Evolutionary conservation across 176 grass and related monocot genomes (phyloP).

Genomic region (Thinopyrum elongatum): DNA sequence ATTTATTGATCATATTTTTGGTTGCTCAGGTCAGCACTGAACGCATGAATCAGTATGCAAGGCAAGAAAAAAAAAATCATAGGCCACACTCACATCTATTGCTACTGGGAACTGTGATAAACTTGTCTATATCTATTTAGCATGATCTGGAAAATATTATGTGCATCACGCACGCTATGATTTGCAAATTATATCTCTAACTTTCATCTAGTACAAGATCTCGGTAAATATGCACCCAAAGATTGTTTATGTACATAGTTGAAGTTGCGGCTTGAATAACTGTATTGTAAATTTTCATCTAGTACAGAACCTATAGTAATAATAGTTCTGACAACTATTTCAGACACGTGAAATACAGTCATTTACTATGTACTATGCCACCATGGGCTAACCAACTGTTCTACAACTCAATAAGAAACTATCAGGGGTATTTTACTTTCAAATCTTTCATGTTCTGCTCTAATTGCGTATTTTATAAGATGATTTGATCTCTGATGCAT

Average conservation of each 20-base stretch:
- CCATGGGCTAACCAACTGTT: background rate
- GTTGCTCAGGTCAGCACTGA: background rate
- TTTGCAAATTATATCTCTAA: background rate
- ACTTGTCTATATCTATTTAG: background rate
- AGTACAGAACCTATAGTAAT: background rate
- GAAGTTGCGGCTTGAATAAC: background rate
- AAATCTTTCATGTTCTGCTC: background rate
- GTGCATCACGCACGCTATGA: background rate
- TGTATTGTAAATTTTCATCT: background rate
- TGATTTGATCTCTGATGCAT: background rate
- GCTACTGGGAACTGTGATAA: background rate
- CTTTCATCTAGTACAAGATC: background rate
- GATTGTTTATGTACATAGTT: background rate
- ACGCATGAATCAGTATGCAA: background rate
- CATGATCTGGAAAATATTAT: conserved; percentile 1
- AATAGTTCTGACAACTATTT: background rate
- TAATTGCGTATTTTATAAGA: background rate
- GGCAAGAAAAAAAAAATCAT: background rate
- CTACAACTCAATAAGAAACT: background rate
- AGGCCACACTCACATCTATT: background rate
- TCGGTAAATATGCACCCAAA: background rate
- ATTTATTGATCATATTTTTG: background rate
- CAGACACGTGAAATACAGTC: background rate
- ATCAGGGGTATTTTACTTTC: background rate
- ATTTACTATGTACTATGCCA: background rate